phyloP scores from a whole-genome alignment of 176 grass and related monocot genomes.

The Raddia distichophylla region DNA sequence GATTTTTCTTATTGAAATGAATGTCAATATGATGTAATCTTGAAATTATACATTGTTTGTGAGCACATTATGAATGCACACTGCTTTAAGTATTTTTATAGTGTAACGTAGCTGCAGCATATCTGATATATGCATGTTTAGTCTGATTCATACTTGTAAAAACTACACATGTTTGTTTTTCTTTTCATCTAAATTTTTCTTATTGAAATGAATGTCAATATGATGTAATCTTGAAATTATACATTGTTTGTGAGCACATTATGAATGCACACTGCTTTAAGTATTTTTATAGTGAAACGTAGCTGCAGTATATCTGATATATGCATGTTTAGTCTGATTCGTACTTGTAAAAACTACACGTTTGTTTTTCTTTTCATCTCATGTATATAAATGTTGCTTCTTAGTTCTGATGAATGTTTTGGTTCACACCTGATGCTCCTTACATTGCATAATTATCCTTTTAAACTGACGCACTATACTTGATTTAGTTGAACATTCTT shows the following conservation, averaged over 20 bases:
- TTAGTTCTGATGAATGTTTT: conserved; percentile 40
- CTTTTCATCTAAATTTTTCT: background rate
- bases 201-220: no score
- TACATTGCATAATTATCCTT: conserved; percentile 13
- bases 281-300: background rate
- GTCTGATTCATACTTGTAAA: background rate
- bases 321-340: background rate
- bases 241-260: conserved; percentile 4
- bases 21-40: background rate
- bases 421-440: background rate
- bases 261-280: background rate
- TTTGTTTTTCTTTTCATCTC: conserved; percentile 8
- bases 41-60: background rate
- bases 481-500: conserved; percentile 10
- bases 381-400: conserved; percentile 12
- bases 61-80: conserved; percentile 1
- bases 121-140: conserved; percentile 18
- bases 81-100: conserved; percentile 20
- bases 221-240: background rate
- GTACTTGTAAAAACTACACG: background rate
- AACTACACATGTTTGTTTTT: background rate
- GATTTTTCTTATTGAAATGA: conserved; percentile 26
- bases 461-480: conserved; percentile 11
- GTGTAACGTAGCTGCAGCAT: background rate
- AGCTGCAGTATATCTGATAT: background rate